A percentile compares a stretch with the other conserved stretches of the same genome.
Evolutionary conservation across 2,329 filamentous ascomycete genomes (phyloP).

Genomic region (Sarocladium oryzae): DNA sequence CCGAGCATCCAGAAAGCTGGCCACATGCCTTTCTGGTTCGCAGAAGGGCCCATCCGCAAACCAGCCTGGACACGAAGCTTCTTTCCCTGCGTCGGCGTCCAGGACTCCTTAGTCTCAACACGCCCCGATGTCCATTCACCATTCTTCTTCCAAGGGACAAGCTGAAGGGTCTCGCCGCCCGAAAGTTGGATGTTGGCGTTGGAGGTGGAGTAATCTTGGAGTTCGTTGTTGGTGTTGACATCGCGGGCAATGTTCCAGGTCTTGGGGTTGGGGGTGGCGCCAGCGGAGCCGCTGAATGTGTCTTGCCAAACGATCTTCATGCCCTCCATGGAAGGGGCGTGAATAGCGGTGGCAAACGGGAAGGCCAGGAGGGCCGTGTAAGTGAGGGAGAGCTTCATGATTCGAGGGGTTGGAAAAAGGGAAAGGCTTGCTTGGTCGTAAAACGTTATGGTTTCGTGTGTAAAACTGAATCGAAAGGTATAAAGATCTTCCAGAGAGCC

Average conservation of each 20-base stretch:
- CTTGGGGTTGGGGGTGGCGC: conserved; percentile 26
- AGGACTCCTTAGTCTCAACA: conserved; percentile 40
- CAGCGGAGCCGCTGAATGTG: conserved; percentile 34
- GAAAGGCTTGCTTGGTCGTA: background rate
- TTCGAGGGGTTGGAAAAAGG: conserved; percentile 8
- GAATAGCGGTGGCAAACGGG: conserved; percentile 26
- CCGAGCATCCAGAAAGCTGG: conserved; percentile 49
- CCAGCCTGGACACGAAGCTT: conserved; percentile 36
- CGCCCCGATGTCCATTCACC: conserved; percentile 44
- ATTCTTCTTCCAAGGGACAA: conserved; percentile 36
- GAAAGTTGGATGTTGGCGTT: conserved; percentile 42
- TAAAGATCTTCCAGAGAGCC: background rate
- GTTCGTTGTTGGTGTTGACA: conserved; percentile 42
- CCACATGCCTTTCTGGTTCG: conserved; percentile 43
- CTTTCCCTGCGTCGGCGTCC: conserved; percentile 33
- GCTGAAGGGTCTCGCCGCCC: conserved; percentile 43
- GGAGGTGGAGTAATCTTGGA: conserved; percentile 39
- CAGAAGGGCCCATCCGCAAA: conserved; percentile 35
- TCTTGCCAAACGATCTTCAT: conserved; percentile 40
- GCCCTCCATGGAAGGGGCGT: conserved; percentile 31
- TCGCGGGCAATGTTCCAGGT: conserved; percentile 40
- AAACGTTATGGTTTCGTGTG: conserved; percentile 2
- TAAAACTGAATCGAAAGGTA: background rate
- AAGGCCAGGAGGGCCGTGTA: conserved; percentile 16
- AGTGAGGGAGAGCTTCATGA: conserved; percentile 20